Percentiles rank a stretch among this genome's conserved stretches.
phyloP scores from a whole-genome alignment of 208 protist species.

The Histomonas meleagridis region DNA sequence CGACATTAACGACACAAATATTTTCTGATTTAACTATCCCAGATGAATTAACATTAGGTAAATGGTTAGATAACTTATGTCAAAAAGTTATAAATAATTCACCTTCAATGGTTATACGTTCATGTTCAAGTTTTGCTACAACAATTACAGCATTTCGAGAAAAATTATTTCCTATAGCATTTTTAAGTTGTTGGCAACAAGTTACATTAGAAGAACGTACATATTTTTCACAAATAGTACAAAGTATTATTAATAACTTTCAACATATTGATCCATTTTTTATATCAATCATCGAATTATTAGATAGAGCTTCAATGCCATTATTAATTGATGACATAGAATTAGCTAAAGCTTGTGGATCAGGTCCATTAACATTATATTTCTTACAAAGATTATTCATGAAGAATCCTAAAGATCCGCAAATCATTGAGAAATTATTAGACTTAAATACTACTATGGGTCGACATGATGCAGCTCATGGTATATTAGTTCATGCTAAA shows the following conservation, averaged over 20 bases:
- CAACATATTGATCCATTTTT: conserved; percentile 6
- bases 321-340: not conserved
- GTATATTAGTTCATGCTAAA: conserved; percentile 5
- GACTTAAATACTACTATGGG: conserved; percentile 8
- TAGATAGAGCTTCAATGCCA: not conserved
- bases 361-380: not conserved
- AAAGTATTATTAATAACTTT: not conserved
- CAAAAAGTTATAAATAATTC: not conserved
- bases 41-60: not conserved
- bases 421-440: not conserved
- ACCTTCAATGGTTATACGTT: not conserved
- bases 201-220: not conserved
- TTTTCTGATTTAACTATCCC: not conserved
- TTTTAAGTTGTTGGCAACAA: not conserved
- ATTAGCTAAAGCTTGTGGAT: not conserved
- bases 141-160: not conserved
- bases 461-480: not conserved
- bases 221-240: not conserved
- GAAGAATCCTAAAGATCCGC: not conserved
- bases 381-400: not conserved
- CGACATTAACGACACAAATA: not conserved
- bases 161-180: conserved; percentile 9
- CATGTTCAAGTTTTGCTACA: not conserved
- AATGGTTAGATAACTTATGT: conserved; percentile 20
- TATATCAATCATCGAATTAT: not conserved